A percentile compares a stretch with the other conserved stretches of the same genome.
These are phyloP conservation scores for Daldinia grandis DNA, from an alignment of 495 filamentous ascomycete genomes.

Conservation along the genomic window DNA sequence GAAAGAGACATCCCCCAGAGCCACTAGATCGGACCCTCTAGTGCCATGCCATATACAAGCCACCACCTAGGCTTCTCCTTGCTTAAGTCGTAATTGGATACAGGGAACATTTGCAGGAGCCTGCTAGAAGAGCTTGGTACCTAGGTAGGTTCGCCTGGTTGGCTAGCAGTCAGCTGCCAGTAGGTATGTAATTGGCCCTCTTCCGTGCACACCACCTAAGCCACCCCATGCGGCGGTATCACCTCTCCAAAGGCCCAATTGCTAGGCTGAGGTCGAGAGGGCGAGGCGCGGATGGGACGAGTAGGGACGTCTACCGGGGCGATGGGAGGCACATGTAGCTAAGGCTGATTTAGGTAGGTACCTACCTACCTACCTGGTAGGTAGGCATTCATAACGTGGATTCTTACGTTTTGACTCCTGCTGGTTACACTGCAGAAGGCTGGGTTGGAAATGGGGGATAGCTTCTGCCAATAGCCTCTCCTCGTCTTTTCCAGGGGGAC, in stretches of 20 bases:
- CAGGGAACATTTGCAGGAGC: not conserved
- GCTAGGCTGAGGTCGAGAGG: not conserved
- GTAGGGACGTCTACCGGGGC: not conserved
- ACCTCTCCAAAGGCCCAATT: not conserved
- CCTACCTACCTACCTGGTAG: too few species aligned
- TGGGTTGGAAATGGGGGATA: not conserved
- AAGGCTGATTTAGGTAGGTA: too few species aligned
- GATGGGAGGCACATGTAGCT: not conserved
- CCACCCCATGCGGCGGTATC: not conserved
- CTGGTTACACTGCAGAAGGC: slow-evolving; percentile 32
- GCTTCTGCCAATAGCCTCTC: not conserved
- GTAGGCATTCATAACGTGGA: not conserved
- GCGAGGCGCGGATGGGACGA: not conserved
- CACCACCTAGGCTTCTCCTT: slow-evolving; percentile 2
- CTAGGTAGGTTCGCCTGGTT: not conserved
- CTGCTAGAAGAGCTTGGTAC: not conserved
- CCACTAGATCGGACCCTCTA: slow-evolving; percentile 2
- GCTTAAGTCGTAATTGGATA: not conserved
- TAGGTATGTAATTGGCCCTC: too few species aligned
- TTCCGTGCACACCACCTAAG: not conserved
- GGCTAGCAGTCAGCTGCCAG: not conserved
- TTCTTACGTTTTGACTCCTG: not conserved
- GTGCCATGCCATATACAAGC: slow-evolving; percentile 1
- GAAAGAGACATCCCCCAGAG: not conserved
- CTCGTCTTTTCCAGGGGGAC: not conserved